These are phyloP conservation scores for Citrus reticulata DNA, from an alignment of 345 rosid genomes.

Conservation along the genomic window DNA sequence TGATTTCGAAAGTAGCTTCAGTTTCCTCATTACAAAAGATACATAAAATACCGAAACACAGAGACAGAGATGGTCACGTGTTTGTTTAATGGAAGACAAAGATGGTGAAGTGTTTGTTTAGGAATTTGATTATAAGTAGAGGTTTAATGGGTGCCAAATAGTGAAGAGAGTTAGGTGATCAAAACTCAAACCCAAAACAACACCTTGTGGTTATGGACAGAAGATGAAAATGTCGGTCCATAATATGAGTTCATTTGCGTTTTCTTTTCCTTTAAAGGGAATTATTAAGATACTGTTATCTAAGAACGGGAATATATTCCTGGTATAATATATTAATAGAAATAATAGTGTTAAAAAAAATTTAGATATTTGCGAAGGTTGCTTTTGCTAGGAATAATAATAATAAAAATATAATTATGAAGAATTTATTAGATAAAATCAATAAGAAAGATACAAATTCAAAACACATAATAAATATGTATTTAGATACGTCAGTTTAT, in stretches of 20 bases:
- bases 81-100: neutral
- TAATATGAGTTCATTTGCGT: neutral
- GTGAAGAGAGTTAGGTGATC: neutral
- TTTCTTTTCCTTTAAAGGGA: neutral
- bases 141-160: neutral
- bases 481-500: neutral
- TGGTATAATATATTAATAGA: neutral
- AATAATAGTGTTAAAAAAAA: too few species aligned
- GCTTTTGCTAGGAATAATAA: too few species aligned
- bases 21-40: conserved; percentile 44
- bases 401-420: too few species aligned
- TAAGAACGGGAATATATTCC: neutral
- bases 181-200: neutral
- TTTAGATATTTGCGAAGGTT: too few species aligned
- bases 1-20: conserved; percentile 36
- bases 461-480: too few species aligned
- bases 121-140: neutral
- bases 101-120: neutral
- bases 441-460: too few species aligned
- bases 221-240: neutral
- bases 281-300: neutral
- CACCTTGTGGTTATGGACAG: neutral
- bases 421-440: too few species aligned
- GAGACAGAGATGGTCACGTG: neutral
- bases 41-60: neutral